Base-by-base conservation (phyloP, 768 basidiomycete species). In the Paxillus rubicundulus region DNA sequence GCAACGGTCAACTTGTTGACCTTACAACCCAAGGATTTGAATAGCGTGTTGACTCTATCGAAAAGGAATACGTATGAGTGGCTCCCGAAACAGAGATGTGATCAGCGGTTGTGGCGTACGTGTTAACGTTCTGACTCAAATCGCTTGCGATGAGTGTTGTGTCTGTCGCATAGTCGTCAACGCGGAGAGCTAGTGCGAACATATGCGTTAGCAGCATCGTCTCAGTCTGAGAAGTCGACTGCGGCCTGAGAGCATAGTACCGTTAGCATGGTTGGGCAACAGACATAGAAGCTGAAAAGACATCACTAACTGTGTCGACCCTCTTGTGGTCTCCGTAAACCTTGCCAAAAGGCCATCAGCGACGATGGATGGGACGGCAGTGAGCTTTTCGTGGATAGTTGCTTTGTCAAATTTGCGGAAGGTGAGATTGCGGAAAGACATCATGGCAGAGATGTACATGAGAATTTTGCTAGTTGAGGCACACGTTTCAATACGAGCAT, bases 1-100 rank as follows among this genome's bases (percentile, higher is more conserved):
- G 77, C 76, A 8, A 78, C 71, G 2, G 75, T 70, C 20, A 88
- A 69, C 41, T 79, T 74, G 43, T 73, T 73, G 41, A 92, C 73
- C 55, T 83, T 85, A 70, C 93, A 96, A 28, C 94, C 88, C 17
- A 96, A 74, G 0, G 85, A 82, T 67, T 80, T 88, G 77, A 92
- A 94, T 16, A 92, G 65, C n/a, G 74, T 64, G 56, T 82, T 82
- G 37, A 89, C 78, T 47, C 82, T 85, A 45, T 40, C 14, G 10
- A n/a, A 33, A 12, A 36, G 32, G 17, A 14, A 8, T 9, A 7
- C 9, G 18, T 13, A 18, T 17, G 8, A n/a, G 12, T 58, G 30
- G 65, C 47, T 30, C 1, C 8, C 39, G 24, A 32, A 47, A 16
- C 18, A 9, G 34, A 6, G 37, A 18, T 27, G 28, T 42, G 13